Evolutionary conservation across 2,329 filamentous ascomycete species (phyloP).

Genomic region (Aureobasidium sp.): DNA sequence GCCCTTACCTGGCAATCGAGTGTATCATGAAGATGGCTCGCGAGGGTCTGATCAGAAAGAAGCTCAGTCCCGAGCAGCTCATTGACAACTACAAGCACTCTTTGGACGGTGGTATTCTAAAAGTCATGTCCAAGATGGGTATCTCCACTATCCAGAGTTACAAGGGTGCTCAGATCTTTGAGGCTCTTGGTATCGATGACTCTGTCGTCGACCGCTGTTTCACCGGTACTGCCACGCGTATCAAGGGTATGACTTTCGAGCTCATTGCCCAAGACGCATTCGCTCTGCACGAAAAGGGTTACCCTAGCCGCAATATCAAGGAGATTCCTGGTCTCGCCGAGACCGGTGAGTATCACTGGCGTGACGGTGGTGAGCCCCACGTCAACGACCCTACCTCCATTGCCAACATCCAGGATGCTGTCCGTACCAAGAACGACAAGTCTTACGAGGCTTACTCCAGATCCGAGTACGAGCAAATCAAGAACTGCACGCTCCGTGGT

Average conservation of each 20-base stretch:
- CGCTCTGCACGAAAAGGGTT: slow-evolving; percentile 89
- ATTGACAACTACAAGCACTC: slow-evolving; percentile 97
- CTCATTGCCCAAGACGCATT: slow-evolving; percentile 90
- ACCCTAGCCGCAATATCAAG: slow-evolving; percentile 69
- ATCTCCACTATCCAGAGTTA: slow-evolving; percentile 94
- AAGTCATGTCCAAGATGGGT: slow-evolving; percentile 99
- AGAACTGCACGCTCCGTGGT: slow-evolving; percentile 88
- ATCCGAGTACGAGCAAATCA: slow-evolving; percentile 92
- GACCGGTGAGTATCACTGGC: slow-evolving; percentile 97
- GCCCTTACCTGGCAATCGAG: slow-evolving; percentile 91
- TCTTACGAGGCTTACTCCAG: slow-evolving; percentile 95
- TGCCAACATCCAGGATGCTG: slow-evolving; percentile 94
- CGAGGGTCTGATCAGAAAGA: slow-evolving; percentile 86
- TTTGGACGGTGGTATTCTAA: slow-evolving; percentile 89
- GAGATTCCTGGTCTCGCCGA: slow-evolving; percentile 75
- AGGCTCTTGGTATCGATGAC: slow-evolving; percentile 89
- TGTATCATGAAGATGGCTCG: slow-evolving; percentile 95
- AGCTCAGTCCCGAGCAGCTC: slow-evolving; percentile 69
- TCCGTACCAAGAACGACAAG: slow-evolving; percentile 95
- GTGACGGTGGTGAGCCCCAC: slow-evolving; percentile 89
- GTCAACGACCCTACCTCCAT: slow-evolving; percentile 92
- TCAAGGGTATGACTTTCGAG: slow-evolving; percentile 89
- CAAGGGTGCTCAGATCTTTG: slow-evolving; percentile 97
- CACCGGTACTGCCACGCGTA: slow-evolving; percentile 85
- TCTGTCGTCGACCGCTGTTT: slow-evolving; percentile 90